phyloP scores from a whole-genome alignment of 345 rosid species.

The Gossypium bickii region DNA sequence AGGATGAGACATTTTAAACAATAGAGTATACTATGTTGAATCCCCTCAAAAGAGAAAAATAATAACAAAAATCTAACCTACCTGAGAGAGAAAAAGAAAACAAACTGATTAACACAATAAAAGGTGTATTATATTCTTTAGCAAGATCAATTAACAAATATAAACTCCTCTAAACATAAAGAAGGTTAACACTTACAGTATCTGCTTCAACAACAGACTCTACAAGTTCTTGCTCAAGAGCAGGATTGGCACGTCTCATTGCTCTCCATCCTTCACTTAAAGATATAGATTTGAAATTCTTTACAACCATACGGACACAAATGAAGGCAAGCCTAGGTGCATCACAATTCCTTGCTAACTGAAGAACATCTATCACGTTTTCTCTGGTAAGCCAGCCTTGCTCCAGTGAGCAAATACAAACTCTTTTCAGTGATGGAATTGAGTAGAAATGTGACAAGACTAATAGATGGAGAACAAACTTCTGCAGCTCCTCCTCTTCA shows the following conservation, averaged over 20 bases:
- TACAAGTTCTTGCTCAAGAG: conserved; percentile 74
- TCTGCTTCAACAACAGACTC: conserved; percentile 66
- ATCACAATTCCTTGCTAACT: conserved; percentile 65
- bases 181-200: conserved; percentile 41
- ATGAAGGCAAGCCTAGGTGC: conserved; percentile 53
- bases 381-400: conserved; percentile 55
- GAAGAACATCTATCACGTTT: conserved; percentile 82
- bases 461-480: conserved; percentile 68
- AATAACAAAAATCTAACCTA: too few relatives aligned
- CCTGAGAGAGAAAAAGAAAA: too few relatives aligned
- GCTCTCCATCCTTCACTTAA: conserved; percentile 82
- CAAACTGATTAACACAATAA: not conserved
- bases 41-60: too few relatives aligned
- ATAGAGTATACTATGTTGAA: too few relatives aligned
- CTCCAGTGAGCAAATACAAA: conserved; percentile 50
- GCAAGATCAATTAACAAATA: not conserved
- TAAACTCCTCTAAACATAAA: not conserved
- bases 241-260: conserved; percentile 60
- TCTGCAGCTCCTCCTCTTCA: conserved; percentile 63
- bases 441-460: conserved; percentile 72
- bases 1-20: too few relatives aligned
- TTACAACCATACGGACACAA: conserved; percentile 59
- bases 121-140: not conserved
- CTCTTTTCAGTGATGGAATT: conserved; percentile 62
- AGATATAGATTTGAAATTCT: conserved; percentile 69